Evolutionary conservation across 2,329 filamentous ascomycete genomes (phyloP).

Genomic region (Fusarium guadeloupense): DNA sequence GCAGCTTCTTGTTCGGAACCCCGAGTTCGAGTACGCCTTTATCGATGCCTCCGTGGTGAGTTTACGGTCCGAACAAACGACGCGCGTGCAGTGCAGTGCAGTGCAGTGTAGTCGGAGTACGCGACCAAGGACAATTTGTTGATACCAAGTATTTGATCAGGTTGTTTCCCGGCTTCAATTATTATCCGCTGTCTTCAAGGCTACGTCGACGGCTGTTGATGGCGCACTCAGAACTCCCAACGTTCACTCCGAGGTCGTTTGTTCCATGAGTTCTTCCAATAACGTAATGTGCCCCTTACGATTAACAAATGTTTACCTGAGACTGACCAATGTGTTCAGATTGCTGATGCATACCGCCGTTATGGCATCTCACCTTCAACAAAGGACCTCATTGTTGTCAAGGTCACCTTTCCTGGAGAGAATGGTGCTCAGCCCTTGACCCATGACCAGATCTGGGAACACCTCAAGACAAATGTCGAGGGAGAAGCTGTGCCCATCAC

Average conservation of each 20-base stretch:
- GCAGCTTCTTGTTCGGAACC: slow-evolving; percentile 86
- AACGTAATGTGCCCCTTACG: slow-evolving; percentile 65
- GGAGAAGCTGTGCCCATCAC: slow-evolving; percentile 68
- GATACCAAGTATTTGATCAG: slow-evolving; percentile 50
- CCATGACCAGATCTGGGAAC: slow-evolving; percentile 61
- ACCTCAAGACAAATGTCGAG: slow-evolving; percentile 69
- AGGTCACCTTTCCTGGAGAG: slow-evolving; percentile 68
- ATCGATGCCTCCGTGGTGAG: slow-evolving; percentile 83
- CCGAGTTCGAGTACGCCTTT: slow-evolving; percentile 91
- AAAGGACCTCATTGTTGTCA: slow-evolving; percentile 79
- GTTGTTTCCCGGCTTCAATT: slow-evolving; percentile 77
- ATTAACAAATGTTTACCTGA: not conserved
- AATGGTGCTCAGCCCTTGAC: slow-evolving; percentile 53
- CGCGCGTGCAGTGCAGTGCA: not conserved
- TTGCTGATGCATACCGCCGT: slow-evolving; percentile 88
- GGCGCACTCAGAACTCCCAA: slow-evolving; percentile 79
- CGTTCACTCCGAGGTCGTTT: slow-evolving; percentile 88
- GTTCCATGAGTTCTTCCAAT: slow-evolving; percentile 80
- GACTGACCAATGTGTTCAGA: slow-evolving; percentile 60
- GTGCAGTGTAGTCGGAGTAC: slow-evolving; percentile 11
- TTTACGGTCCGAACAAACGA: slow-evolving; percentile 21
- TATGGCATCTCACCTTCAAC: slow-evolving; percentile 82
- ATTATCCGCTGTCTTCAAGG: slow-evolving; percentile 78
- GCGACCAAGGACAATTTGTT: slow-evolving; percentile 22
- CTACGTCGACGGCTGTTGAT: slow-evolving; percentile 72